Percentiles rank a stretch among this genome's conserved stretches.
Conservation (phyloP, 1,284 basidiomycete genomes). For the Malassezia equina region DNA sequence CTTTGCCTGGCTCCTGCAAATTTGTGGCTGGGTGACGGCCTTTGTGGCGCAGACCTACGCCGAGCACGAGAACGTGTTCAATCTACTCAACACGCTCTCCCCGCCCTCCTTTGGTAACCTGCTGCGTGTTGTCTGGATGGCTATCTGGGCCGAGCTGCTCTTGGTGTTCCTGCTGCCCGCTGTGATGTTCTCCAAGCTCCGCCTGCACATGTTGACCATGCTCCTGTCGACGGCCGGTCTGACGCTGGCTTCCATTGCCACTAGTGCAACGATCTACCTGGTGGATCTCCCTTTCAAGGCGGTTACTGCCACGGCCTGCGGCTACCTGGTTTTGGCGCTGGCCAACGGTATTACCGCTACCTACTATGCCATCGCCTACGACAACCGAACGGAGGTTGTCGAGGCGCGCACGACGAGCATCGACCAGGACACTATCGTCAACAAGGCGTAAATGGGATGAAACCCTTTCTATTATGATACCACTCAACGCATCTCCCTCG, state of each 20-base stretch:
- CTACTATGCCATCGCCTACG: neutral
- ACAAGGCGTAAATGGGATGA: neutral
- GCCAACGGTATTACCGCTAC: neutral
- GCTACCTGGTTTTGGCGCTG: neutral
- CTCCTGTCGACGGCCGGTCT: neutral
- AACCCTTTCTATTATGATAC: neutral
- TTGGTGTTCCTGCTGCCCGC: neutral
- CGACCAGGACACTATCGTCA: neutral
- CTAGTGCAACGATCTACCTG: neutral
- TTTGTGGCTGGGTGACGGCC: neutral
- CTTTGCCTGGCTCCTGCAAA: neutral
- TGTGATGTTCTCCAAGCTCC: neutral
- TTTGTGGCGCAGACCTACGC: neutral
- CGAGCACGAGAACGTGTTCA: neutral
- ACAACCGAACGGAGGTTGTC: neutral
- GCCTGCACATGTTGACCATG: neutral
- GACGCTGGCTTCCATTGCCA: neutral
- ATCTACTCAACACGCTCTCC: neutral
- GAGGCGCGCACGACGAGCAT: too few relatives aligned
- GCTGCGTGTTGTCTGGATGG: neutral
- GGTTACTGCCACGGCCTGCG: neutral
- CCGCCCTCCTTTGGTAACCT: neutral
- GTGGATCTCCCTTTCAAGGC: neutral
- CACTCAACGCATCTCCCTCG: neutral
- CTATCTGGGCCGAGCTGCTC: neutral